These are phyloP conservation scores for Lasiosphaeria ovina DNA, from an alignment of 495 filamentous ascomycete genomes.

Conservation along the genomic window DNA sequence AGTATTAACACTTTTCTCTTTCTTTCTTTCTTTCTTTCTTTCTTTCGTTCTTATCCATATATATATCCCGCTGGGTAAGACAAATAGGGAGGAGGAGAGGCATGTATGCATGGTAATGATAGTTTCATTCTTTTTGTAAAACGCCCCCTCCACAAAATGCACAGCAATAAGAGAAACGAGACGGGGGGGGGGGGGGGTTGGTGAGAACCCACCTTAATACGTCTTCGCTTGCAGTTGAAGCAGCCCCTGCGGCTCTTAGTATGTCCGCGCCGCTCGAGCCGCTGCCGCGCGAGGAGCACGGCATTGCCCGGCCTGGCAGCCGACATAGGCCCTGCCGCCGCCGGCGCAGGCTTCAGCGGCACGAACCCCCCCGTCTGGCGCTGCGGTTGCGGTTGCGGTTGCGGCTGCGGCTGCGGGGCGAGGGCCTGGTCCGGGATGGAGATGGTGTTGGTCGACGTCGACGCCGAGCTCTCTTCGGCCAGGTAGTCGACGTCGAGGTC, in stretches of 20 bases:
- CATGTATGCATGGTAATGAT: neutral
- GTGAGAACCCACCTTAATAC: conserved; percentile 51
- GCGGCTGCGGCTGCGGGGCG: neutral
- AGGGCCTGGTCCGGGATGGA: neutral
- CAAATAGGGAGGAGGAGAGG: neutral
- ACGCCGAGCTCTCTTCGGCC: conserved; percentile 27
- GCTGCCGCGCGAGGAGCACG: conserved; percentile 3
- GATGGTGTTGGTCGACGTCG: conserved; percentile 15
- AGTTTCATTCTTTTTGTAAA: no score
- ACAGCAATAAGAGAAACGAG: neutral
- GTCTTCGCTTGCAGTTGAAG: conserved; percentile 61
- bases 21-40: neutral
- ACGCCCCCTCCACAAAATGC: no score
- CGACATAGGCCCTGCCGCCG: neutral
- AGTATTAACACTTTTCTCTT: conserved; percentile 1
- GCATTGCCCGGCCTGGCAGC: neutral
- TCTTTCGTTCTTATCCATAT: neutral
- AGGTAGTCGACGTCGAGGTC: conserved; percentile 38
- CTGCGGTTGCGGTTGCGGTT: neutral
- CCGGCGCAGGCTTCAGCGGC: neutral
- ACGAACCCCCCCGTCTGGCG: neutral
- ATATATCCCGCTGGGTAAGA: neutral
- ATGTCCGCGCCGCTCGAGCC: conserved; percentile 49
- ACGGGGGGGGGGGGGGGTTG: neutral
- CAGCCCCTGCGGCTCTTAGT: conserved; percentile 64